Percentiles rank a stretch among this genome's conserved stretches.
Evolutionary conservation across 129 eudicot species (phyloP).

Genomic region (Smallanthus sonchifolius): DNA sequence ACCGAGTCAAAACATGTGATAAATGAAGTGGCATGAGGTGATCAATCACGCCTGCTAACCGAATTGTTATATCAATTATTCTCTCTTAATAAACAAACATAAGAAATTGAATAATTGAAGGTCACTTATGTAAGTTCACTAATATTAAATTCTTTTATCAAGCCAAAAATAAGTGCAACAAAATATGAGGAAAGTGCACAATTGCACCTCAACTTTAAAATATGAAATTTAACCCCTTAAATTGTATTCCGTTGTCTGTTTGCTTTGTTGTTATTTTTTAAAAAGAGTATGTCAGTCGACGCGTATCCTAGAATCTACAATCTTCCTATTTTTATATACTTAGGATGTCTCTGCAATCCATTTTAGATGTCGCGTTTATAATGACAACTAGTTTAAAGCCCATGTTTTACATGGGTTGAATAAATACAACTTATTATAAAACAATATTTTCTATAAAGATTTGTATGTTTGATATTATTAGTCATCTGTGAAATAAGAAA

Average conservation of each 20-base stretch:
- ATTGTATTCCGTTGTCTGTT: not conserved
- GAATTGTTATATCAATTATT: conserved; percentile 8
- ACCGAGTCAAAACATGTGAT: not conserved
- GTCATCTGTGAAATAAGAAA: too few species aligned
- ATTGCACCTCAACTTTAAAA: not conserved
- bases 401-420: too few species aligned
- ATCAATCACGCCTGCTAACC: conserved; percentile 16
- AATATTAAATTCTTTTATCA: not conserved
- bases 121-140: not conserved
- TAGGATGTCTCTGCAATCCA: not conserved
- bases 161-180: not conserved
- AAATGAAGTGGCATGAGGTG: conserved; percentile 27
- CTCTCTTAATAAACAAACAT: not conserved
- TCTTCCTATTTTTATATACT: not conserved
- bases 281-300: not conserved
- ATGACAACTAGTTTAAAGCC: too few species aligned
- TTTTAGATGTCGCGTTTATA: not conserved
- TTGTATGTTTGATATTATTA: too few species aligned
- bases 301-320: not conserved
- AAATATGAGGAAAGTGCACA: not conserved
- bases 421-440: too few species aligned
- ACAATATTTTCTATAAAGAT: too few species aligned
- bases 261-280: not conserved
- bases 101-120: conserved; percentile 19
- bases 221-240: not conserved